Percentiles rank a stretch among this genome's conserved stretches.
These are phyloP conservation scores for Blepharisma undulans DNA, from an alignment of 169 alveolate species.

Conservation along the genomic window DNA sequence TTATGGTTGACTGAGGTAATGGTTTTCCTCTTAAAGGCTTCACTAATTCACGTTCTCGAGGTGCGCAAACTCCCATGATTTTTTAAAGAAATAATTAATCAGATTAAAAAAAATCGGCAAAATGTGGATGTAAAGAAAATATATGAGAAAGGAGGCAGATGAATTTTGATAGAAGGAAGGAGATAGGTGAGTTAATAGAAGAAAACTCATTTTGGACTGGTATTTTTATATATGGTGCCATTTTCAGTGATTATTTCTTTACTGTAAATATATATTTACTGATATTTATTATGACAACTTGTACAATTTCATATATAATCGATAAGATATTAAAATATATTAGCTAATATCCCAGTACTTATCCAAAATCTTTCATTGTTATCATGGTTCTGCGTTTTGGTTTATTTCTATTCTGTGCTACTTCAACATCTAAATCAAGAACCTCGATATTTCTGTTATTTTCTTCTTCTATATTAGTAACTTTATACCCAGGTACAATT, in stretches of 20 bases:
- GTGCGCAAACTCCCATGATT: neutral
- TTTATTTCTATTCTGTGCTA: neutral
- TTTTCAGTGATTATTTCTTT: neutral
- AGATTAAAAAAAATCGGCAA: too few species aligned
- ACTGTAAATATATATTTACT: too few species aligned
- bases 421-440: neutral
- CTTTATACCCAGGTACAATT: neutral
- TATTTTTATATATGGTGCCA: neutral
- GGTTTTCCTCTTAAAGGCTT: neutral
- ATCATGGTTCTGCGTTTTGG: neutral
- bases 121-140: neutral
- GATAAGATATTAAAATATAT: too few species aligned
- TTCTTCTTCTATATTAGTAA: neutral
- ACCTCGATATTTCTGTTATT: neutral
- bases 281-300: too few species aligned
- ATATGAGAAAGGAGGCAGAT: neutral
- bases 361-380: neutral
- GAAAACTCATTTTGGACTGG: neutral
- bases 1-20: neutral
- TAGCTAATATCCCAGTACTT: too few species aligned
- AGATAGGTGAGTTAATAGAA: neutral
- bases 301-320: too few species aligned
- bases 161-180: too few species aligned
- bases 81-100: neutral
- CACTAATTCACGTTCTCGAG: neutral